Conservation (phyloP, 257 asterid species). For the Ilex asprella region DNA sequence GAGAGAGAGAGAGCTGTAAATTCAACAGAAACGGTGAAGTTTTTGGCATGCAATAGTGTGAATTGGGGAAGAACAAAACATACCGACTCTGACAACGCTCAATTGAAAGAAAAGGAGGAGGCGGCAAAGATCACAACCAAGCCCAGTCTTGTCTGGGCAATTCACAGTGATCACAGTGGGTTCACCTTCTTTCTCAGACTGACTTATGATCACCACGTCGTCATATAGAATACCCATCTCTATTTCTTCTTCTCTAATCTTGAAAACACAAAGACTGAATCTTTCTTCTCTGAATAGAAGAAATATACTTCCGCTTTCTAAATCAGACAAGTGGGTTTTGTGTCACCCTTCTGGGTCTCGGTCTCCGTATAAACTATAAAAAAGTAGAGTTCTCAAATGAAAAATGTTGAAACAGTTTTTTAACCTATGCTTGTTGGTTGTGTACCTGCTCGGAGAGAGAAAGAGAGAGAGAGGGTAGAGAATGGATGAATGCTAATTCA, state of each 20-base stretch:
- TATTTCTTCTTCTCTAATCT: neutral
- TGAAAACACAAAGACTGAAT: neutral
- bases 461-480: too few relatives aligned
- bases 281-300: neutral
- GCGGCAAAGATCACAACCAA: constrained; percentile 88
- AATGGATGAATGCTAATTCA: too few relatives aligned
- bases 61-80: neutral
- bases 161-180: constrained; percentile 76
- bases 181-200: constrained; percentile 59
- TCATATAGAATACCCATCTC: constrained; percentile 62
- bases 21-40: too few relatives aligned
- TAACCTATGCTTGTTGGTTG: too few relatives aligned
- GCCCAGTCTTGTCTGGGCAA: constrained; percentile 88
- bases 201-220: constrained; percentile 63
- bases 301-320: too few relatives aligned
- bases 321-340: too few relatives aligned
- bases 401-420: too few relatives aligned
- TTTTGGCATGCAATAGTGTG: neutral
- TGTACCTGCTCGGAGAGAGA: too few relatives aligned
- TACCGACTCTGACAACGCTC: constrained; percentile 67
- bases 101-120: constrained; percentile 82
- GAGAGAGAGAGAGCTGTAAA: too few relatives aligned
- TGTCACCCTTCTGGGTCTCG: too few relatives aligned
- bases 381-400: too few relatives aligned
- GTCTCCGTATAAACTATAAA: too few relatives aligned